Conservation (phyloP, 371 early-diverging fungal species). For the Actinomucor elegans region DNA sequence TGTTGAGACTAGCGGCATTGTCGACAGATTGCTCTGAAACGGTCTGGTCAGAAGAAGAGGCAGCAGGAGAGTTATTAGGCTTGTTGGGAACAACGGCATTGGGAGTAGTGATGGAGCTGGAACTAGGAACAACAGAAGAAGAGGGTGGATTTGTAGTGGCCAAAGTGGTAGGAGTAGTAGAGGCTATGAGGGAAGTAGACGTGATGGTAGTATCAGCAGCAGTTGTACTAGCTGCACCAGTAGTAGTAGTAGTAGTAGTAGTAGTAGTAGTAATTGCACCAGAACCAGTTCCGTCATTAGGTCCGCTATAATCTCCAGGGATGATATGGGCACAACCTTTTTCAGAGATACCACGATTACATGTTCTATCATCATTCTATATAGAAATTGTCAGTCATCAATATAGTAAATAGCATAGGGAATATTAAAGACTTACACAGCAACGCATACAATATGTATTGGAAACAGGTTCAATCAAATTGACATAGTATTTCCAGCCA, state of each 20-base stretch:
- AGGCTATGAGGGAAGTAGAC: background rate
- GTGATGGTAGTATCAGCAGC: background rate
- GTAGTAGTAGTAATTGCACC: conserved; percentile 1
- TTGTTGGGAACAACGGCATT: background rate
- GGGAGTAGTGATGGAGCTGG: conserved; percentile 1
- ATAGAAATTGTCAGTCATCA: too few relatives aligned
- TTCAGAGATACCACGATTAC: conserved; percentile 52
- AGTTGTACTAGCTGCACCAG: background rate
- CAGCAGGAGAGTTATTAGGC: background rate
- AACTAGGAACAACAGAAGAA: conserved; percentile 1
- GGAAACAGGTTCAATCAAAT: conserved; percentile 53
- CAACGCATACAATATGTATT: conserved; percentile 61
- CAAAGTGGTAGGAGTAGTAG: background rate
- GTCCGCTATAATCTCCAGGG: conserved; percentile 55
- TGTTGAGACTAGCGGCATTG: background rate
- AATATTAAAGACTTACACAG: conserved; percentile 33
- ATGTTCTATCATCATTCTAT: conserved; percentile 25
- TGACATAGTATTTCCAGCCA: conserved; percentile 54
- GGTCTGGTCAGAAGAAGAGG: background rate
- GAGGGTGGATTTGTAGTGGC: conserved; percentile 1
- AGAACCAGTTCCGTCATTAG: conserved; percentile 19
- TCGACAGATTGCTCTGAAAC: background rate
- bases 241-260: background rate
- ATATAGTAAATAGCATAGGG: too few relatives aligned
- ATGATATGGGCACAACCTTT: conserved; percentile 54